Evolutionary conservation across 805 yeast genomes (phyloP).

Genomic region (Candida piceae): DNA sequence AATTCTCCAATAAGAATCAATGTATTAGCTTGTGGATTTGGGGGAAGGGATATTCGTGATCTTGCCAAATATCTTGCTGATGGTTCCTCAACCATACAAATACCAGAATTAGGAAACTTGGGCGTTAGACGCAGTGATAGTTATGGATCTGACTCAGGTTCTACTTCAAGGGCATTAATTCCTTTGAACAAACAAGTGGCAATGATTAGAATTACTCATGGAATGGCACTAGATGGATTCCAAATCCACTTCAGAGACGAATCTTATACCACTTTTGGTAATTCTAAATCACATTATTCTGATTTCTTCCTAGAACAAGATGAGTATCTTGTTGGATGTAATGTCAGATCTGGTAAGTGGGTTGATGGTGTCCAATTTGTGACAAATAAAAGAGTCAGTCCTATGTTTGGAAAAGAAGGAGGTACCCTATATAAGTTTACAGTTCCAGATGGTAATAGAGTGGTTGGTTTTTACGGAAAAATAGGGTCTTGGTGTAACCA

Average conservation of each 20-base stretch:
- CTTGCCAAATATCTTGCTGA: slow-evolving; percentile 33
- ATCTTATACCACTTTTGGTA: slow-evolving; percentile 40
- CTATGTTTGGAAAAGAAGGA: slow-evolving; percentile 58
- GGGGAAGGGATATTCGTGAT: slow-evolving; percentile 48
- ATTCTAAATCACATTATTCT: slow-evolving; percentile 43
- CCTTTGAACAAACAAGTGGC: slow-evolving; percentile 26
- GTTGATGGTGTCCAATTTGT: slow-evolving; percentile 78
- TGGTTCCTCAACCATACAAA: slow-evolving; percentile 9
- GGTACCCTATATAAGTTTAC: slow-evolving; percentile 58
- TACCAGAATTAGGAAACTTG: slow-evolving; percentile 13
- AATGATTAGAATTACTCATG: slow-evolving; percentile 65
- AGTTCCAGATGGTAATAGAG: slow-evolving; percentile 57
- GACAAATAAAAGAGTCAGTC: slow-evolving; percentile 54
- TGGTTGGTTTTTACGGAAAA: slow-evolving; percentile 73
- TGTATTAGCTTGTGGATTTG: slow-evolving; percentile 55
- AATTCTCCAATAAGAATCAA: slow-evolving; percentile 40
- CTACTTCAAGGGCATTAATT: slow-evolving; percentile 8
- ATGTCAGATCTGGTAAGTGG: slow-evolving; percentile 79
- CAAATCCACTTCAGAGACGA: slow-evolving; percentile 40
- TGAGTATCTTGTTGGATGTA: slow-evolving; percentile 57
- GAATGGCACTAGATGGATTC: slow-evolving; percentile 79
- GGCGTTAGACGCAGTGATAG: slow-evolving; percentile 17
- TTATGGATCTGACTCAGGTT: slow-evolving; percentile 22
- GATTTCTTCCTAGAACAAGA: slow-evolving; percentile 53
- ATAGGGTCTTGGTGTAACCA: slow-evolving; percentile 69